phyloP scores from a whole-genome alignment of 1,284 basidiomycete genomes.

The Pseudozyma thailandica region DNA sequence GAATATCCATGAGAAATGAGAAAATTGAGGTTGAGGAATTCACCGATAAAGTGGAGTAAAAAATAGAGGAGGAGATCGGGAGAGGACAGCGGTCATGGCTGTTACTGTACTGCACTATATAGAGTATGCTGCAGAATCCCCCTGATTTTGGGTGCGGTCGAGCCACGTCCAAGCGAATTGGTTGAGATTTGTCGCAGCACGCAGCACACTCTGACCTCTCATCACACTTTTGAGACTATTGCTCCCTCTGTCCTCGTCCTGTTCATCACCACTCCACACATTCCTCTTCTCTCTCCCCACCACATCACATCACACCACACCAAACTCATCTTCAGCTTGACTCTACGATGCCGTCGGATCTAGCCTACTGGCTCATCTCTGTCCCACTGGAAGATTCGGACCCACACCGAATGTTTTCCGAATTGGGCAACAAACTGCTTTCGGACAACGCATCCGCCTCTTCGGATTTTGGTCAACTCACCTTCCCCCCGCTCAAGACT shows the following conservation, averaged over 20 bases:
- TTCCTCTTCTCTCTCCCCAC: background rate
- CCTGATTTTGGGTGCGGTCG: too few relatives aligned
- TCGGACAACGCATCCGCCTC: slow-evolving; percentile 57
- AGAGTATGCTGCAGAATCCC: too few relatives aligned
- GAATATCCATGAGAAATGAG: too few relatives aligned
- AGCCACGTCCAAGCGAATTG: slow-evolving; percentile 6
- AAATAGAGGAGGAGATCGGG: background rate
- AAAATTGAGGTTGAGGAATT: too few relatives aligned
- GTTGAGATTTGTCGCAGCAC: background rate
- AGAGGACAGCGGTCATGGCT: too few relatives aligned
- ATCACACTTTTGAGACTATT: too few relatives aligned
- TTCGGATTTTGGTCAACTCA: slow-evolving; percentile 58
- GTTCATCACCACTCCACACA: slow-evolving; percentile 5
- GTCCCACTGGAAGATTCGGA: slow-evolving; percentile 71
- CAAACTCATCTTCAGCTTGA: too few relatives aligned
- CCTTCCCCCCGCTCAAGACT: slow-evolving; percentile 72
- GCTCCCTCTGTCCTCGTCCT: too few relatives aligned
- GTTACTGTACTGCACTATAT: too few relatives aligned
- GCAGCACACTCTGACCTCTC: background rate
- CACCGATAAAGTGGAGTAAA: background rate
- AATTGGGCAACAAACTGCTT: slow-evolving; percentile 68
- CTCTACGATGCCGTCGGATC: slow-evolving; percentile 71
- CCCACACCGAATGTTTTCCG: slow-evolving; percentile 70
- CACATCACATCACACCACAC: too few relatives aligned
- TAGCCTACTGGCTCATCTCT: slow-evolving; percentile 73